Evolutionary conservation across 2,329 filamentous ascomycete species (phyloP).

Genomic region (Cladosporium sp.): DNA sequence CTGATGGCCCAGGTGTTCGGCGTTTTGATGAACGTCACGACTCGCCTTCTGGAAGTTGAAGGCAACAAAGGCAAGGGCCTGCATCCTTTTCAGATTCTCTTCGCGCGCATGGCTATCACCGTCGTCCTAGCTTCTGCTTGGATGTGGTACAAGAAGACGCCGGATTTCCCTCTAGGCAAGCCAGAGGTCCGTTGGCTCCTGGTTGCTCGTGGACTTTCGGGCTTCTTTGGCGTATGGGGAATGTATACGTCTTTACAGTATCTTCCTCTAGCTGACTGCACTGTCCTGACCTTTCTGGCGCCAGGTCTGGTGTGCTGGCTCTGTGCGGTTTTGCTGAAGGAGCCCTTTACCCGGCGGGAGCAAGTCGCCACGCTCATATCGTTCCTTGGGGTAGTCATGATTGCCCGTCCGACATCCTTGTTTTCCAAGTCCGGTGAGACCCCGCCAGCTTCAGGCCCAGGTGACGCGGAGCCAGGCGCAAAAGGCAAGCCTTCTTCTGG

Average conservation of each 20-base stretch:
- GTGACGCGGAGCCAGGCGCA: conserved; percentile 23
- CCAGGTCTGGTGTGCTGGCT: conserved; percentile 74
- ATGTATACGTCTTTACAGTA: conserved; percentile 72
- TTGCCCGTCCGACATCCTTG: conserved; percentile 63
- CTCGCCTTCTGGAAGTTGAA: conserved; percentile 64
- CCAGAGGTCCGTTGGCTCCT: conserved; percentile 62
- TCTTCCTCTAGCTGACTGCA: conserved; percentile 78
- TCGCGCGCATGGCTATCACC: conserved; percentile 72
- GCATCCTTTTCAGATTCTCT: conserved; percentile 79
- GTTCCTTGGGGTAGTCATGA: conserved; percentile 72
- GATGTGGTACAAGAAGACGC: conserved; percentile 64
- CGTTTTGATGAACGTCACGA: conserved; percentile 76
- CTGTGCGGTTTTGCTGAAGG: conserved; percentile 67
- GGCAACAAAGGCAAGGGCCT: conserved; percentile 62
- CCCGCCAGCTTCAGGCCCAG: conserved; percentile 29
- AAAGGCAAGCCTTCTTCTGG: conserved; percentile 17
- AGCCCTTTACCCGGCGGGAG: conserved; percentile 72
- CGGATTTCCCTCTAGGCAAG: conserved; percentile 64
- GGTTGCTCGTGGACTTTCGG: conserved; percentile 60
- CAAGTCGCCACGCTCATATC: conserved; percentile 71
- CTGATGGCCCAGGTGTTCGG: conserved; percentile 73
- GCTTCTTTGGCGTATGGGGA: conserved; percentile 72
- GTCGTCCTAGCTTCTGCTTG: conserved; percentile 59
- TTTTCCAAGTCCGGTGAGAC: conserved; percentile 37
- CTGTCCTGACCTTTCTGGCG: conserved; percentile 80